Evolutionary conservation across 177 flowering plant genomes (phyloP).

Genomic region (Telopea speciosissima): DNA sequence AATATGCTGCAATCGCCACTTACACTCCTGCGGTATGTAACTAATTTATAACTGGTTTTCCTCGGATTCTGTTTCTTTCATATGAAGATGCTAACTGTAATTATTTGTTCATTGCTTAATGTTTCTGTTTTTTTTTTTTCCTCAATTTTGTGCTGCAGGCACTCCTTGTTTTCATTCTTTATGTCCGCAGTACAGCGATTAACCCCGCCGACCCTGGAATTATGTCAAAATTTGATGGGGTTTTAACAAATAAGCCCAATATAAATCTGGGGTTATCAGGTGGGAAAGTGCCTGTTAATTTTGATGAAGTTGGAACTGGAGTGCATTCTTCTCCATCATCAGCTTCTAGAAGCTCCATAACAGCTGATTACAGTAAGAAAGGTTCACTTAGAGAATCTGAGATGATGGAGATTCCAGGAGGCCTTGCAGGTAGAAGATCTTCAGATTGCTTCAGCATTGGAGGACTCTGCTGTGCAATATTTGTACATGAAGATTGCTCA

Average conservation of each 20-base stretch:
- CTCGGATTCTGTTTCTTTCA: neutral
- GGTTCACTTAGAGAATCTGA: constrained; percentile 42
- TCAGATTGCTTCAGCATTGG: constrained; percentile 31
- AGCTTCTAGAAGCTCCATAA: constrained; percentile 56
- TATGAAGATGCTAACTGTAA: neutral
- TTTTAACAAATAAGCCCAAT: constrained; percentile 15
- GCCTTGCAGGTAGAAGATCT: constrained; percentile 26
- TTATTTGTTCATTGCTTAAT: neutral
- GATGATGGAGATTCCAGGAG: constrained; percentile 22
- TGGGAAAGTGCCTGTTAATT: constrained; percentile 27
- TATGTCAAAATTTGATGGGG: constrained; percentile 44
- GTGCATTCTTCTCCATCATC: constrained; percentile 57
- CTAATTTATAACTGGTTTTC: neutral
- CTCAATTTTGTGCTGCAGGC: constrained; percentile 44
- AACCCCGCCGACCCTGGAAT: constrained; percentile 98
- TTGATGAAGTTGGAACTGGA: constrained; percentile 35
- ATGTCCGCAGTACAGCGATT: constrained; percentile 87
- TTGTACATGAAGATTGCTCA: constrained; percentile 82
- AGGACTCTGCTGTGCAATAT: constrained; percentile 64
- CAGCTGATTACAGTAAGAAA: constrained; percentile 48
- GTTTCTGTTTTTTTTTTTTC: neutral
- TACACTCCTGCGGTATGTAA: constrained; percentile 86
- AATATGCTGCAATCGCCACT: constrained; percentile 48
- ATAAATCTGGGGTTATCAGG: constrained; percentile 25
- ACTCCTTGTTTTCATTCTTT: constrained; percentile 79